Percentiles rank a stretch among this genome's conserved stretches.
Evolutionary conservation across 371 early-diverging fungal species (phyloP).

Genomic region (Mucor sp.): DNA sequence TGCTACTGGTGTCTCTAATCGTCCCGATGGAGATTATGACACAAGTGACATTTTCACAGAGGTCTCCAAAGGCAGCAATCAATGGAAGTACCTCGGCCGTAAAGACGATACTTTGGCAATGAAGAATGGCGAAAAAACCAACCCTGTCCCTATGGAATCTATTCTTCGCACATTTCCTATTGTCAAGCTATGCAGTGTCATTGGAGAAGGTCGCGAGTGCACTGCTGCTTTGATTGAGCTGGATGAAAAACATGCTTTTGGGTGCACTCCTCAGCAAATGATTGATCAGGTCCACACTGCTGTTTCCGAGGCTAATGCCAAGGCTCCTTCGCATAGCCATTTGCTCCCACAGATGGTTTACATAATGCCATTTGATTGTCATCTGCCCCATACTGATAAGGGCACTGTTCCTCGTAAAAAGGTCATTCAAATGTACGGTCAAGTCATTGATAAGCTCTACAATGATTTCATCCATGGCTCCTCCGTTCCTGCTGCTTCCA

Average conservation of each 20-base stretch:
- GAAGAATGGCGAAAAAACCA: conserved; percentile 50
- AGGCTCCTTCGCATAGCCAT: conserved; percentile 33
- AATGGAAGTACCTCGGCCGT: conserved; percentile 21
- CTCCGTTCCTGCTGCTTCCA: background rate
- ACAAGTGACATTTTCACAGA: conserved; percentile 35
- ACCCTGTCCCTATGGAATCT: conserved; percentile 40
- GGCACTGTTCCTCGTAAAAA: conserved; percentile 27
- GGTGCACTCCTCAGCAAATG: background rate
- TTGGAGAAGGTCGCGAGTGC: conserved; percentile 33
- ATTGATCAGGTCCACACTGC: conserved; percentile 13
- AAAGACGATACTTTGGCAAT: conserved; percentile 39
- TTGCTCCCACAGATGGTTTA: conserved; percentile 43
- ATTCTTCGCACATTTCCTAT: conserved; percentile 7
- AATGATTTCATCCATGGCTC: conserved; percentile 9
- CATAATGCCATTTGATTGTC: conserved; percentile 35
- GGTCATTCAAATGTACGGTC: background rate
- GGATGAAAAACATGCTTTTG: background rate
- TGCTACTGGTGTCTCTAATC: conserved; percentile 19
- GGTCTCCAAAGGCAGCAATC: conserved; percentile 17
- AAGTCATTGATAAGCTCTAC: conserved; percentile 29
- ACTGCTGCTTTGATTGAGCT: conserved; percentile 31
- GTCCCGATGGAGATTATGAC: conserved; percentile 31
- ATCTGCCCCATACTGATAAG: conserved; percentile 28
- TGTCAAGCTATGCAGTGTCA: conserved; percentile 9
- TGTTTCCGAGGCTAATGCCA: conserved; percentile 36